Evolutionary conservation across 371 early-diverging fungal species (phyloP), one percentile per base, ranked within the genome.

Genomic region (Nematocida homosporus): DNA sequence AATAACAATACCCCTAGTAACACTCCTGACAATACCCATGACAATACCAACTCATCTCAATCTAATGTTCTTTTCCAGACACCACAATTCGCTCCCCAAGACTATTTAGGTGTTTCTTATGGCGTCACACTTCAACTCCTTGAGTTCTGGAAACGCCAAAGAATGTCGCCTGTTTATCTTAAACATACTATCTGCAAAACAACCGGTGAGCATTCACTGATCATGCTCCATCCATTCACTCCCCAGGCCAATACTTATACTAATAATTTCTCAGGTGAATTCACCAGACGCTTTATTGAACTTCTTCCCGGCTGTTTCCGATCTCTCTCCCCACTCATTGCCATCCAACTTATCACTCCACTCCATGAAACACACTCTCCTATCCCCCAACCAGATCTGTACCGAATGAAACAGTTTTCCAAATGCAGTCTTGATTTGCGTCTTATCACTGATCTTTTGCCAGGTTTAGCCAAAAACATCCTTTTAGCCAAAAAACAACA

Each of bases 81-180:
- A 18, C 25, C 53, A 2, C 5, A 42, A 20, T 2, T 88, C 87
- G 44, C 86, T 86, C 53, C 85, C 42, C 59, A 95, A 52, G 90
- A 93, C 79, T 97, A 93, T 87, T 86, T 98, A 23, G 99, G 97
- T 79, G 94, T 94, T 2, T 92, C 93, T 20, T 97, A 89, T 83
- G 97, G 97, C 13, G 80, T 96, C 63, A 95, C 94, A 1, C 86
- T 88, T 13, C 77, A 83, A 34, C 87, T 98, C 35, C 89, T 92
- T 85, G 90, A 90, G 83, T 98, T 97, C 86, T 98, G 97, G 97
- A 90, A 91, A 79, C 88, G 90, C 67, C 82, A 88, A 20, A 90
- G 90, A 1, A 95, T 90, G 83, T 86, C 87, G 8, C 95, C 96
- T 2, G 89, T 97, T 32, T 96, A 96, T 80, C 82, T 97, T 66